Conservation (phyloP, 2,329 filamentous ascomycete genomes). For the Parastagonospora nodorum region DNA sequence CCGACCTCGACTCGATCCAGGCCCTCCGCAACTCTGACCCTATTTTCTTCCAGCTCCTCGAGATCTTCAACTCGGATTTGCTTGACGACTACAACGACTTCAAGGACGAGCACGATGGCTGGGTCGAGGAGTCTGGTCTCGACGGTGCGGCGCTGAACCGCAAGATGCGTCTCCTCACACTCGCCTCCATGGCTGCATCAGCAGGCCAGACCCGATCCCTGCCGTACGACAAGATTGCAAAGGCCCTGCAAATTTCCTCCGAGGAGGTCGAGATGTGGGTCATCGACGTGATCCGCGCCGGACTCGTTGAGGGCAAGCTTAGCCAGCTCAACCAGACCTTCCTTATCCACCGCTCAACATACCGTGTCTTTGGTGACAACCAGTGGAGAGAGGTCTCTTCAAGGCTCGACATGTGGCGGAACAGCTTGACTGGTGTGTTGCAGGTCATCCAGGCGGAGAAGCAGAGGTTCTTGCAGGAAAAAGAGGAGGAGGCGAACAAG, state of each 20-base stretch:
- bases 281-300: constrained; percentile 95
- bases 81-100: constrained; percentile 97
- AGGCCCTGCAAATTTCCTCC: constrained; percentile 78
- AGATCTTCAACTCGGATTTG: constrained; percentile 92
- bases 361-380: constrained; percentile 96
- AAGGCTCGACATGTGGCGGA: constrained; percentile 88
- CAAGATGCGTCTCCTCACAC: constrained; percentile 95
- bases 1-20: constrained; percentile 76
- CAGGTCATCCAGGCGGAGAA: constrained; percentile 80
- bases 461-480: constrained; percentile 74
- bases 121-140: constrained; percentile 75
- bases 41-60: constrained; percentile 86
- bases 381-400: constrained; percentile 96
- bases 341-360: constrained; percentile 92
- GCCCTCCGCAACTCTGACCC: constrained; percentile 83
- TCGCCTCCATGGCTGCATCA: constrained; percentile 84
- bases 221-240: constrained; percentile 82
- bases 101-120: constrained; percentile 85
- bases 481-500: constrained; percentile 77
- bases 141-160: constrained; percentile 78
- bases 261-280: constrained; percentile 98
- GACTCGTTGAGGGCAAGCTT: constrained; percentile 94
- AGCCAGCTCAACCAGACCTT: constrained; percentile 92
- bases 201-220: constrained; percentile 80
- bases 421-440: constrained; percentile 78